Evolutionary conservation across 176 grass and related monocot genomes (phyloP), one percentile per base, ranked within the genome.

Genomic region (Pharus latifolius): DNA sequence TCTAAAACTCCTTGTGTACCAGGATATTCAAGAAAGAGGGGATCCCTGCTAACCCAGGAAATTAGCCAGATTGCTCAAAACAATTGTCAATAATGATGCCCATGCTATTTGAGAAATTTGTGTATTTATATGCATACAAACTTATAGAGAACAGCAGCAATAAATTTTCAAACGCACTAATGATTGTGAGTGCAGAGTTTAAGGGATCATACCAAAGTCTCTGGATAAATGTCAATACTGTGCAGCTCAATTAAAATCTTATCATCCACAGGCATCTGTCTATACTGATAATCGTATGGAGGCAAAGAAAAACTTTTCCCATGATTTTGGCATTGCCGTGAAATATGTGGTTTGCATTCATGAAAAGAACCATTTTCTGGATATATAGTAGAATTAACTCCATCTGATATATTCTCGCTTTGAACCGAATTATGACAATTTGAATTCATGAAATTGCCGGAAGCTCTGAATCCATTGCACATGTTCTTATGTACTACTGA

Each of bases 171-270:
- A 40, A 54, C 63, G 63, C 47, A 41, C 11, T 23, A 52, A 41
- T 44, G 33, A 37, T 34, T 13, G 72, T 14, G 56, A 42, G 44
- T 44, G 0, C 43, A 67, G 42, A 49, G 55, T 69, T 74, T 37
- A 75, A 77, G 24, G 8, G 13, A 70, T 14, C 78, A 67, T 91
- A 91, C 88, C 85, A 75, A 70, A 73, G 33, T 49, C 67, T 96
- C 92, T 6, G 66, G 75, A 60, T 37, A 86, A 71, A 96, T 78
- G 44, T 82, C 92, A 53, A 96, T 88, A 76, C 88, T 96, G 63
- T 91, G 82, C 37, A 96, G 75, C 65, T 96, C 92, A 61, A 96
- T 69, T 68, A 91, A 86, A 60, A 91, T 81, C 61, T 86, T 88
- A 59, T 91, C 78, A 79, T 88, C 73, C 65, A 91, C 27, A 35